A percentile compares a stretch with the other conserved stretches of the same genome.
These are phyloP conservation scores for Podospora comata DNA, from an alignment of 495 filamentous ascomycete species.

Conservation along the genomic window DNA sequence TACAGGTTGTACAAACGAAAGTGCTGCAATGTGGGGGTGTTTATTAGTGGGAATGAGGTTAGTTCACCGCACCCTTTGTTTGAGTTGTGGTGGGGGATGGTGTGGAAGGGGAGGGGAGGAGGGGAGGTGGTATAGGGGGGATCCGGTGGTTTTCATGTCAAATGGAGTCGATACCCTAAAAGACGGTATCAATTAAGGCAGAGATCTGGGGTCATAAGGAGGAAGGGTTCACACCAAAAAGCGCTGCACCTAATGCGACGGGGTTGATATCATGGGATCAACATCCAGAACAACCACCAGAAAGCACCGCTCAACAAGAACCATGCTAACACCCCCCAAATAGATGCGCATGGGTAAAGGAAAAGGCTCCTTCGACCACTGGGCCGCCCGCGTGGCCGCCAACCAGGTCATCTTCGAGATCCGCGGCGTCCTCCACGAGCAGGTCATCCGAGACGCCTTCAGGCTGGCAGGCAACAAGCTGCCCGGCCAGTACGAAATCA, in stretches of 20 bases:
- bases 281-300: too few species aligned
- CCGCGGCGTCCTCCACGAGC: constrained; percentile 87
- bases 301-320: too few species aligned
- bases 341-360: constrained; percentile 95
- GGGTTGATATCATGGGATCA: too few species aligned
- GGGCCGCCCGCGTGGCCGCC: constrained; percentile 82
- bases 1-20: constrained; percentile 90
- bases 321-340: constrained; percentile 20
- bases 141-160: too few species aligned
- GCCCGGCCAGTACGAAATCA: constrained; percentile 90
- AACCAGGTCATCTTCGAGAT: constrained; percentile 90
- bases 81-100: neutral
- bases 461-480: constrained; percentile 91
- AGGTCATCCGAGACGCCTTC: constrained; percentile 91
- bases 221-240: too few species aligned
- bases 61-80: constrained; percentile 15
- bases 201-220: too few species aligned
- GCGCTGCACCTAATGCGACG: too few species aligned
- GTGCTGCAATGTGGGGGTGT: constrained; percentile 88
- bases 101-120: neutral
- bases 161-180: too few species aligned
- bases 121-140: too few species aligned
- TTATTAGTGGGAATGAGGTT: constrained; percentile 89
- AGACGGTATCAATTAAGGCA: too few species aligned
- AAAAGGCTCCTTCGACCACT: constrained; percentile 96